These are phyloP conservation scores for Zychaea mexicana DNA, from an alignment of 371 early-diverging fungal species.

Conservation along the genomic window DNA sequence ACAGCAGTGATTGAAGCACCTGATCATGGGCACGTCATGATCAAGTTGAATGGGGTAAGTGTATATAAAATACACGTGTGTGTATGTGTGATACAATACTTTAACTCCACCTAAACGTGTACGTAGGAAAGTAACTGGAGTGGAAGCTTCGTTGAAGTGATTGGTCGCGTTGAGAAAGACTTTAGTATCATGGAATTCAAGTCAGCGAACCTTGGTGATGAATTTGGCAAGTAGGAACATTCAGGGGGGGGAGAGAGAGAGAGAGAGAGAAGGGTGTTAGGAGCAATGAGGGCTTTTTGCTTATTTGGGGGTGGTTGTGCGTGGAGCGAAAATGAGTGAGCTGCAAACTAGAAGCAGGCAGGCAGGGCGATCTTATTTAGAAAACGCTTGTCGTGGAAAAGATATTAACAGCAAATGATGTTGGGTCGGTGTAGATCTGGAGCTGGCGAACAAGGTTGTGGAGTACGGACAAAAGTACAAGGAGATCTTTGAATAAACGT, in stretches of 20 bases:
- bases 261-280: neutral
- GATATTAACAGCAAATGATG: neutral
- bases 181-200: slow-evolving; percentile 44
- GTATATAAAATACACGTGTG: too few species aligned
- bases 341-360: too few species aligned
- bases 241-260: neutral
- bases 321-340: too few species aligned
- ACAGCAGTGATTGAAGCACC: slow-evolving; percentile 53
- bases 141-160: slow-evolving; percentile 44
- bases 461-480: slow-evolving; percentile 42
- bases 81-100: too few species aligned
- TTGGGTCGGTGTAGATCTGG: slow-evolving; percentile 28
- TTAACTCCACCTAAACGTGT: too few species aligned
- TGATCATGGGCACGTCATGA: slow-evolving; percentile 51
- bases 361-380: too few species aligned
- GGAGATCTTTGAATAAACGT: slow-evolving; percentile 44
- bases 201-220: slow-evolving; percentile 39
- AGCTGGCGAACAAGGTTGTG: slow-evolving; percentile 47
- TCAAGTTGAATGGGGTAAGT: slow-evolving; percentile 57
- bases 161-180: slow-evolving; percentile 44
- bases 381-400: neutral
- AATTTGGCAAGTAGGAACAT: slow-evolving; percentile 26
- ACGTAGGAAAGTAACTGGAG: slow-evolving; percentile 47
- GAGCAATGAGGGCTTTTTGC: neutral
- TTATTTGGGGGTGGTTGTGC: neutral